Evolutionary conservation across 2,329 filamentous ascomycete genomes (phyloP).

Genomic region (Setomelanomma holmii): DNA sequence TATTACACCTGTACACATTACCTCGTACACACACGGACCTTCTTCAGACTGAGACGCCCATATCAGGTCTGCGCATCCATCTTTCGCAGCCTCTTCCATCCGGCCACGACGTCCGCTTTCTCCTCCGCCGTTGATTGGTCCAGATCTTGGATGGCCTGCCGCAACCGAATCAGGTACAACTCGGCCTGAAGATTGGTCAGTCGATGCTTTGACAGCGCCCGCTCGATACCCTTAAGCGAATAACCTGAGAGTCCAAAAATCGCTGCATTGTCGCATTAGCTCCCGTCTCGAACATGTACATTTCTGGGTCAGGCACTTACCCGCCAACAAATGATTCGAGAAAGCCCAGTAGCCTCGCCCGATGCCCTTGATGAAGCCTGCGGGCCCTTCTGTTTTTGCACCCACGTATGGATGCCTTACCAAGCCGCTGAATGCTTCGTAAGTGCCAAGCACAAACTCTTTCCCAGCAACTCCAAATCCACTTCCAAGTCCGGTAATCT

Average conservation of each 20-base stretch:
- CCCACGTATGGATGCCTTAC: conserved; percentile 76
- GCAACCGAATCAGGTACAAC: conserved; percentile 6
- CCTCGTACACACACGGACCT: not conserved
- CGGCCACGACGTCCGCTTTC: not conserved
- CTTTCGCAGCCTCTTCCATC: conserved; percentile 1
- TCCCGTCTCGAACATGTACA: not conserved
- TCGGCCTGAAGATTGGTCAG: conserved; percentile 7
- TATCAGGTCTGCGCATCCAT: not conserved
- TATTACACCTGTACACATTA: not conserved
- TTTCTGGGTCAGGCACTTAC: conserved; percentile 5
- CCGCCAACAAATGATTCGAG: conserved; percentile 15
- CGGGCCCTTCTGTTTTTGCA: conserved; percentile 65
- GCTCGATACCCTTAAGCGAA: conserved; percentile 24
- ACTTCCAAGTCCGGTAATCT: conserved; percentile 69
- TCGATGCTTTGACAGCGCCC: conserved; percentile 3
- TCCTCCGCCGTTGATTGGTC: not conserved
- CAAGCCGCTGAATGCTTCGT: conserved; percentile 77
- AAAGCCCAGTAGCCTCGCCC: conserved; percentile 36
- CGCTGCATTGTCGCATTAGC: not conserved
- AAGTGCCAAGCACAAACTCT: conserved; percentile 76
- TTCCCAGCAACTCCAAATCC: conserved; percentile 77
- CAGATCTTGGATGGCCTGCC: conserved; percentile 4
- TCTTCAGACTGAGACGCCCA: not conserved
- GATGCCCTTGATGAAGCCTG: conserved; percentile 60
- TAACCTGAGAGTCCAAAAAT: conserved; percentile 16